Evolutionary conservation across 345 rosid species (phyloP), one percentile per base, ranked within the genome.

Genomic region (Gossypium thurberi): DNA sequence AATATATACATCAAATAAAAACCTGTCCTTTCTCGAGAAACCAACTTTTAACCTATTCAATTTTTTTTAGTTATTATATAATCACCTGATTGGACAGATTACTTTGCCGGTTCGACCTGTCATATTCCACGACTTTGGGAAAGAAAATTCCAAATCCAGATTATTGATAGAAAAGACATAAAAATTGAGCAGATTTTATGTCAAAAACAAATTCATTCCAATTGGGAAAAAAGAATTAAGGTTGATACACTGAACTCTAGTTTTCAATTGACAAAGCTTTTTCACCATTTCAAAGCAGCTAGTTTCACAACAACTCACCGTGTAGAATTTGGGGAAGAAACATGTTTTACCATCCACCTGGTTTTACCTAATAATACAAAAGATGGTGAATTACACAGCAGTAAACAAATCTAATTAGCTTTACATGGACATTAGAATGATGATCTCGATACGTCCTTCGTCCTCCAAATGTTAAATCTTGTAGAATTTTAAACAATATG

Each of bases 361-460:
- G 71, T 67, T 67, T 26, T 75, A 26, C 79, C 78, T 81, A 83
- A 57, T 68, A 76, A 76, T 78, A 80, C 80, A 70, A 51, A 52
- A 76, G 53, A 42, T 63, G 74, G 55, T n/a, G 73, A 72, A 69
- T 78, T 77, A 75, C 85, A 76, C 56, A 76, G 76, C 43, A 70
- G 55, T 70, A 74, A 60, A 76, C 70, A 71, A 78, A 66, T 43
- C 77, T 52, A 78, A 71, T 58, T 64, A 72, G 72, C 83, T 84
- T 84, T 82, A 81, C 84, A 80, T 69, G 72, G 66, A 68, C 58
- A 48, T 13, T 66, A 26, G 63, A 67, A 46, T 70, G 72, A 55
- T 42, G 65, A 76, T 53, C 63, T 72, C 58, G 14, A 28, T 23
- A 43, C 56, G 51, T 72, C 70, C 74, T 67, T 71, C 21, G 47